Evolutionary conservation across 1,139 yeast genomes (phyloP), one percentile per base, ranked within the genome.

Genomic region (Candida sp.): DNA sequence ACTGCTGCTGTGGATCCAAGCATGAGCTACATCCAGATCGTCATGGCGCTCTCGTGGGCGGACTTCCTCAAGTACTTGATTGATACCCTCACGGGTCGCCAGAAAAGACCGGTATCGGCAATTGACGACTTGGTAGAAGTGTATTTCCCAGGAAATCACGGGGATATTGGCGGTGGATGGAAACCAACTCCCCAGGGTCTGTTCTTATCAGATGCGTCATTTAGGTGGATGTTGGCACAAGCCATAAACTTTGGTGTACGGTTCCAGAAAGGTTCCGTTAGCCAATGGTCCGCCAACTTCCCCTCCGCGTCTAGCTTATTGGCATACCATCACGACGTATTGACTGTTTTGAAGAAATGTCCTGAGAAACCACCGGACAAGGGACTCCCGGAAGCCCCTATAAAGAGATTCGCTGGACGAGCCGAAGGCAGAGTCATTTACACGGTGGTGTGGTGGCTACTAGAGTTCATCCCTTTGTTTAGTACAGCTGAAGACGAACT

Each of bases 81-180:
- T 17, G 55, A 43, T 34, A 33, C 49, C 45, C 42, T 47, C 7
- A 33, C 44, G 0, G 40, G 41, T 22, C 46, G 47, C 44, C 51
- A 33, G 11, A 47, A 30, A 28, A 41, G 46, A 33, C 43, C 47
- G 27, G 42, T 34, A 8, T 37, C 39, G 3, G 28, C 12, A 5
- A 26, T 30, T 25, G 43, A 53, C n/a, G 56, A 53, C 23, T 28
- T 53, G 7, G 58, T 78, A 6, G 88, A 84, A 60, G 63, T 80
- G 46, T 85, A 86, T 85, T 86, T 85, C 59, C 81, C 88, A 0
- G 90, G 90, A 1, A 83, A 82, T 60, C 90, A 85, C 63, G 75
- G 86, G 3, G 90, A 85, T 62, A 67, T 83, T 53, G 90, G 90
- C 2, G 90, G 90, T 3, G 87, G 88, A 3, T 83, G 85, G 83